These are phyloP conservation scores for Scutellaria baicalensis DNA, from an alignment of 257 asterid species.

Conservation along the genomic window DNA sequence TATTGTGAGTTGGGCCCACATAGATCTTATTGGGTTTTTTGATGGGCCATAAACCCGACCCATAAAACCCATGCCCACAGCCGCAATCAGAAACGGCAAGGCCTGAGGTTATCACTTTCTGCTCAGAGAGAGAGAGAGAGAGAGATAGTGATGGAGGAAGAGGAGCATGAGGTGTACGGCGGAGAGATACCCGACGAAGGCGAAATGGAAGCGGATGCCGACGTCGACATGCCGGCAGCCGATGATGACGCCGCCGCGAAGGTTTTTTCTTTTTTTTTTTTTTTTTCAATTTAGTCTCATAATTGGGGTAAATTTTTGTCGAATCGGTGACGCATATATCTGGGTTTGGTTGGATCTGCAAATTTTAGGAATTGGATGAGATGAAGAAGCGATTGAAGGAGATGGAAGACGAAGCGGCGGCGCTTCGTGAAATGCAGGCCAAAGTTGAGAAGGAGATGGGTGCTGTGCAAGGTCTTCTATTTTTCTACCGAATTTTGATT, in stretches of 20 bases:
- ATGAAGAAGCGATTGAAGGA: slow-evolving; percentile 67
- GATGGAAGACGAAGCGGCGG: slow-evolving; percentile 68
- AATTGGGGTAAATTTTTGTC: background rate
- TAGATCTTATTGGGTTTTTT: background rate
- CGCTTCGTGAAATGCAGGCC: slow-evolving; percentile 64
- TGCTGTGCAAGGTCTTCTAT: slow-evolving; percentile 40
- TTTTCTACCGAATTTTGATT: background rate
- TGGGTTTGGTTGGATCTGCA: slow-evolving; percentile 11
- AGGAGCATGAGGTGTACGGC: slow-evolving; percentile 68
- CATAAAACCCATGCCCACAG: background rate
- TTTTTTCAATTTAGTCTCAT: background rate
- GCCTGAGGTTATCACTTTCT: slow-evolving; percentile 6
- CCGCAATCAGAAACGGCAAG: background rate
- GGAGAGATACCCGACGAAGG: slow-evolving; percentile 58
- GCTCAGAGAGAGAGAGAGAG: slow-evolving; percentile 9
- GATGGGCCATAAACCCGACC: background rate
- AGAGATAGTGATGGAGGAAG: slow-evolving; percentile 44
- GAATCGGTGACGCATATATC: background rate
- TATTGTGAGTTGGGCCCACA: no score
- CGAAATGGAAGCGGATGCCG: slow-evolving; percentile 56
- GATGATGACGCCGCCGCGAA: slow-evolving; percentile 53
- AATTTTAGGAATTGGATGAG: slow-evolving; percentile 54
- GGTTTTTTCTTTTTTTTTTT: no score
- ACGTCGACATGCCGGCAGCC: slow-evolving; percentile 46
- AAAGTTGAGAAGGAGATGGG: slow-evolving; percentile 73